Evolutionary conservation across 805 yeast species (phyloP).

Genomic region (Zygosaccharomyces lentus): DNA sequence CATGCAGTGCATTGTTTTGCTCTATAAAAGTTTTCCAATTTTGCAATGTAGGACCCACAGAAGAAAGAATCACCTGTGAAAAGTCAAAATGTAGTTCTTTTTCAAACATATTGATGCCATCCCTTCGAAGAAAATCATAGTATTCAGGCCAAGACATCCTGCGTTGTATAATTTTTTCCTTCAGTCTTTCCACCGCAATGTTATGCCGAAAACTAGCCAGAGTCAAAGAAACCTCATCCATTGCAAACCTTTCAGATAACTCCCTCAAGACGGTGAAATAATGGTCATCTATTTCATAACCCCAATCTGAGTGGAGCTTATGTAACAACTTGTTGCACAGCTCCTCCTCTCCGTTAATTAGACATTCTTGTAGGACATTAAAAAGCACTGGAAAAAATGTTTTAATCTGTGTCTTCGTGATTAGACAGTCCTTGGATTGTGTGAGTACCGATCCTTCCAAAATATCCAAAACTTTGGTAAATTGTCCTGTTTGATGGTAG

Average conservation of each 20-base stretch:
- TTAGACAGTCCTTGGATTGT: background rate
- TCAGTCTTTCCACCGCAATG: background rate
- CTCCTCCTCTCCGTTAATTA: constrained; percentile 7
- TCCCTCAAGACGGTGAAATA: constrained; percentile 10
- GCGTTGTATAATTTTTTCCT: constrained; percentile 14
- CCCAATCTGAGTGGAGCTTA: constrained; percentile 10
- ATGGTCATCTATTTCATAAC: constrained; percentile 14
- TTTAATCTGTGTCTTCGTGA: constrained; percentile 4
- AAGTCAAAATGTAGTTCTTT: constrained; percentile 14
- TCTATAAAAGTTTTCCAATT: constrained; percentile 15
- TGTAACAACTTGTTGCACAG: constrained; percentile 3
- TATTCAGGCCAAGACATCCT: constrained; percentile 13
- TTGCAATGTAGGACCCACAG: constrained; percentile 5
- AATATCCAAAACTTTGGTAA: constrained; percentile 14
- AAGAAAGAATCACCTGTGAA: constrained; percentile 16
- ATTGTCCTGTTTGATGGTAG: constrained; percentile 24
- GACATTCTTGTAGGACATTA: constrained; percentile 8
- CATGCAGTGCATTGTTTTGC: constrained; percentile 7
- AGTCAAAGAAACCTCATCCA: constrained; percentile 7
- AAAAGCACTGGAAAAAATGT: constrained; percentile 10
- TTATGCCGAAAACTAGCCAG: background rate
- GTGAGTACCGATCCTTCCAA: constrained; percentile 3
- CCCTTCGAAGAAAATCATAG: constrained; percentile 7
- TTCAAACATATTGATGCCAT: constrained; percentile 12
- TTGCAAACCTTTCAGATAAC: constrained; percentile 18